A percentile compares a stretch with the other conserved stretches of the same genome.
phyloP scores from a whole-genome alignment of 2,329 filamentous ascomycete species.

The Ceratocystis lukuohia region DNA sequence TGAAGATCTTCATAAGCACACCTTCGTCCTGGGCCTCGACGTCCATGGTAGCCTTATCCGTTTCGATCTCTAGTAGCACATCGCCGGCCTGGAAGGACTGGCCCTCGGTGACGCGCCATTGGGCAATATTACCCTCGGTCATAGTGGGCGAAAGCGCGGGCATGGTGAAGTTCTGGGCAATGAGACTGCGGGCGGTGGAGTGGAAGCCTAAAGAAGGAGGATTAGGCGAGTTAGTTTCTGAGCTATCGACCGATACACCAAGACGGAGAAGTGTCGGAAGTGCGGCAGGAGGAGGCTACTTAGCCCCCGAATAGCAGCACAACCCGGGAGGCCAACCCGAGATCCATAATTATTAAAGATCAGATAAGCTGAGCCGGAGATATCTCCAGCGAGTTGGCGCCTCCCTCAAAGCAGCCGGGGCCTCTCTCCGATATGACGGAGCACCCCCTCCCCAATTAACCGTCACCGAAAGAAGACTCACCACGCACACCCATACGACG shows the following conservation, averaged over 20 bases:
- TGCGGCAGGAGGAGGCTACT: not conserved
- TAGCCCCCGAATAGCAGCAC: not conserved
- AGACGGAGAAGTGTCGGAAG: not conserved
- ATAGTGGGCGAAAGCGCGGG: slow-evolving; percentile 83
- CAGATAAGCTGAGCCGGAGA: not conserved
- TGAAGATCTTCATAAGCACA: slow-evolving; percentile 68
- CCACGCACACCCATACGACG: slow-evolving; percentile 13
- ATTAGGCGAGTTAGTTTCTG: slow-evolving; percentile 1
- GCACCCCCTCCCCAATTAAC: not conserved
- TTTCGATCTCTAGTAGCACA: slow-evolving; percentile 83
- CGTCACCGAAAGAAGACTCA: slow-evolving; percentile 8
- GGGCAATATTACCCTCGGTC: slow-evolving; percentile 82
- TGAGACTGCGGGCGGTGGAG: slow-evolving; percentile 45
- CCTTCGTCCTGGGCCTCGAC: slow-evolving; percentile 88
- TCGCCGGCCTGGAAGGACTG: slow-evolving; percentile 71
- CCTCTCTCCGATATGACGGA: not conserved
- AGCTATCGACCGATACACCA: not conserved
- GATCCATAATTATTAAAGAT: too few species aligned
- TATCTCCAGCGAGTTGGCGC: not conserved
- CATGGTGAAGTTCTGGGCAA: slow-evolving; percentile 82
- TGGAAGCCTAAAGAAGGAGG: slow-evolving; percentile 41
- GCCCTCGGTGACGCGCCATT: slow-evolving; percentile 78
- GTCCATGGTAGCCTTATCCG: slow-evolving; percentile 89
- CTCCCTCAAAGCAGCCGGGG: not conserved
- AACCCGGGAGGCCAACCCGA: not conserved